These are phyloP conservation scores for Hanseniaspora lachancei DNA, from an alignment of 805 yeast genomes.

Conservation along the genomic window DNA sequence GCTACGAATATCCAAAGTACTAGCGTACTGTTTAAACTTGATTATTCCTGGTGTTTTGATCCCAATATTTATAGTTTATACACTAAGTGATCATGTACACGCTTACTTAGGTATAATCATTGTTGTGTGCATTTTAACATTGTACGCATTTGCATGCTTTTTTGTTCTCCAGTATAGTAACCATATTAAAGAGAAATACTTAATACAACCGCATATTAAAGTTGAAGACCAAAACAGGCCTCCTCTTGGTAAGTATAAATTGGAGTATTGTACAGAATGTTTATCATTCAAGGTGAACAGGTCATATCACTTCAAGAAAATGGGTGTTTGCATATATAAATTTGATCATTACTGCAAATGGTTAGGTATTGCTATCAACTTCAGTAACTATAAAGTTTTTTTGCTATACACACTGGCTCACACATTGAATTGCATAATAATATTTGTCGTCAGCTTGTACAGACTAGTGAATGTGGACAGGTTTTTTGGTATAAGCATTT, in stretches of 20 bases:
- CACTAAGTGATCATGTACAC: not conserved
- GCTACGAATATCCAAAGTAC: not conserved
- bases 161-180: not conserved
- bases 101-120: not conserved
- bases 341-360: conserved; percentile 80
- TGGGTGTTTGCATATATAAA: conserved; percentile 47
- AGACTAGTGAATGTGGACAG: conserved; percentile 21
- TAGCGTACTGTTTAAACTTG: not conserved
- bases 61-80: not conserved
- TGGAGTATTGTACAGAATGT: conserved; percentile 42
- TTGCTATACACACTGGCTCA: conserved; percentile 36
- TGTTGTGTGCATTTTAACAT: not conserved
- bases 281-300: conserved; percentile 52
- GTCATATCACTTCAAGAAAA: conserved; percentile 52
- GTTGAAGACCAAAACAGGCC: not conserved
- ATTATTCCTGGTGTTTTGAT: not conserved
- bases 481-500: conserved; percentile 18
- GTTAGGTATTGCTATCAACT: conserved; percentile 63
- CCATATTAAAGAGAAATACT: not conserved
- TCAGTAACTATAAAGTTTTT: conserved; percentile 48
- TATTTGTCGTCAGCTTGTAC: conserved; percentile 27
- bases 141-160: not conserved
- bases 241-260: not conserved
- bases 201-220: not conserved
- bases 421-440: conserved; percentile 28